Evolutionary conservation across 176 grass and related monocot species (phyloP), one percentile per base, ranked within the genome.

Genomic region (Pontederia crassipes): DNA sequence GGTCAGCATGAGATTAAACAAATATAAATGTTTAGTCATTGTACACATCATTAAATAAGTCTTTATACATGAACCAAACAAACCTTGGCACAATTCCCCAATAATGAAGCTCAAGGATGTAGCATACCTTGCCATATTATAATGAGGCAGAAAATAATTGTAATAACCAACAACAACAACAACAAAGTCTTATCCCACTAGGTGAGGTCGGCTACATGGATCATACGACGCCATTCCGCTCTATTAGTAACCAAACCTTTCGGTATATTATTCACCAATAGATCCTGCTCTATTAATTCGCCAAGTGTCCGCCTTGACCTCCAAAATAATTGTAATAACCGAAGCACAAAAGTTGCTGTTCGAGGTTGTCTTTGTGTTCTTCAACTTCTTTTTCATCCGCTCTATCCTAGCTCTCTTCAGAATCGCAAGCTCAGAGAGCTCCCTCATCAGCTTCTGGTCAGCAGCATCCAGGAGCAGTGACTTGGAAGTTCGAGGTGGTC

Each of bases 381-480:
- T 98, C 79, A 81, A 85, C 82, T 84, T 93, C 59, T 86, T 98
- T 70, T 93, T 98, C 94, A 98, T 93, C 26, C 88, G 74, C 82
- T 93, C 94, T 49, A 89, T 86, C 77, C 94, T 79, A 28, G 94
- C 94, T 58, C 76, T 75, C 71, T 98, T 98, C 32, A 83, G 56
- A 71, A 85, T 70, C 8, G 94, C 84, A 40, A 93, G 81, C 51
- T 98, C 94, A 49, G 78, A 85, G 17, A 93, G 68, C 78, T 98
- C 93, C 12, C 74, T 85, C 24, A 98, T 83, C 48, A 98, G 62
- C 75, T 89, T 89, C 79, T 81, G 82, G 61, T 98, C 88, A 11
- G 84, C 71, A 60, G 77, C 69, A 68, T 98, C 94, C 29, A 98
- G 14, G 2, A 79, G 72, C 11, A 71, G 48, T 52, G 75, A 69